Base-by-base conservation (phyloP, 352 stramenopile species). In the Pythium coloratum region DNA sequence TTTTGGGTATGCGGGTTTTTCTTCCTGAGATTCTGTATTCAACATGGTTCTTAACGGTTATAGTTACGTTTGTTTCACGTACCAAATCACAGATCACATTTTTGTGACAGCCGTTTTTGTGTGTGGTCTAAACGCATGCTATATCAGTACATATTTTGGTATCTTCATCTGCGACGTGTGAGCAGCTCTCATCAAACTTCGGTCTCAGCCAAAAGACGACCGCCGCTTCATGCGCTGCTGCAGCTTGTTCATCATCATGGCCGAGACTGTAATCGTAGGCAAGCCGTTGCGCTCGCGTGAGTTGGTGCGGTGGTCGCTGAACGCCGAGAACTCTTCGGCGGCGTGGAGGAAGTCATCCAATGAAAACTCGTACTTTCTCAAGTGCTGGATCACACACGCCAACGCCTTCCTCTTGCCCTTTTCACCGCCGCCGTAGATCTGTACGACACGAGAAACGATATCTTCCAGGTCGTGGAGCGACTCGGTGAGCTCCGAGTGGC, bases 321-420 rank as follows among this genome's bases (percentile, higher is more conserved):
- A 66, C 20, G 46, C 46, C 9, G 75, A 76, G 18, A 86, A 71
- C 38, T 90, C 84, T 55, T 90, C 84, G 12, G 84, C 82, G 1
- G 81, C 80, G 6, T 80, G 58, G 14, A 92, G 55, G 36, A 89
- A 90, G 55, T 92, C 84, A 60, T 90, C 80, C 30, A 90, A 72
- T 34, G 84, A 92, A 62, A 94, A 94, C 62, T 94, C 81, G 67
- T 86, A 94, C 66, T 92, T 94, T 66, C 83, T 82, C 57, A 94
- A 55, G 50, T 92, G 76, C 73, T 91, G 82, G 66, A 94, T 86
- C 20, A 94, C 80, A 49, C 83, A 89, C 5, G 75, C 64, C 13
- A 94, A 70, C 0, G 86, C 83, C 64, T 91, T 90, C 38, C 81
- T 81, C 59, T 91, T 92, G 54, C 78, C 82, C 49, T 86, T 86